These are phyloP conservation scores for Periglandula ipomoeae DNA, from an alignment of 2,329 filamentous ascomycete genomes.

Conservation along the genomic window DNA sequence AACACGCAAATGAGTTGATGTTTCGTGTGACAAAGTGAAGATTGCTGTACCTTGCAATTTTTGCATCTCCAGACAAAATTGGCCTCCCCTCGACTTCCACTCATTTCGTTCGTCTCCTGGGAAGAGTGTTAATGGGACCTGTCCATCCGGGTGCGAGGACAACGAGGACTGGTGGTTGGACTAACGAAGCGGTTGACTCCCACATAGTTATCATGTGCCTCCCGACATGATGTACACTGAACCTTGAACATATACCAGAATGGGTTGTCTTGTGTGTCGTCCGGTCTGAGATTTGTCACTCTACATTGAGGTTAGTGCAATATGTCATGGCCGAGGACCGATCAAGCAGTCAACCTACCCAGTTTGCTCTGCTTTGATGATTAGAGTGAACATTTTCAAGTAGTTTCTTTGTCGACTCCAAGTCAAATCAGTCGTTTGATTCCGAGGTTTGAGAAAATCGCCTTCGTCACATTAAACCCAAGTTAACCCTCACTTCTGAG, in stretches of 20 bases:
- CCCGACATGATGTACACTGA: slow-evolving; percentile 94
- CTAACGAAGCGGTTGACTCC: slow-evolving; percentile 81
- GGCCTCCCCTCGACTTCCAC: slow-evolving; percentile 86
- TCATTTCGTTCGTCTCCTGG: slow-evolving; percentile 83
- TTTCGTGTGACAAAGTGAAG: neutral
- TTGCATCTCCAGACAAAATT: slow-evolving; percentile 99
- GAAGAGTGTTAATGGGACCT: slow-evolving; percentile 5
- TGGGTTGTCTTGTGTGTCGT: slow-evolving; percentile 69
- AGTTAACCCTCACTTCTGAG: neutral
- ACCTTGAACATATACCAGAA: slow-evolving; percentile 99
- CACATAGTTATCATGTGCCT: slow-evolving; percentile 79
- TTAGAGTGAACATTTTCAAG: slow-evolving; percentile 53
- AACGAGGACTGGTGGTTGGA: slow-evolving; percentile 9
- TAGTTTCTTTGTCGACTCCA: neutral
- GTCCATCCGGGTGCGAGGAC: neutral
- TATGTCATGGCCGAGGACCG: neutral
- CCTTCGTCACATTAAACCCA: no score
- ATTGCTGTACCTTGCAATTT: slow-evolving; percentile 70
- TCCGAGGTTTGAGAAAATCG: neutral
- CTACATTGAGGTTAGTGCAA: slow-evolving; percentile 35
- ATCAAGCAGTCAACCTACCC: slow-evolving; percentile 40
- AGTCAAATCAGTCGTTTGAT: neutral
- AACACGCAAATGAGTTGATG: neutral
- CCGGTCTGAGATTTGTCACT: slow-evolving; percentile 79
- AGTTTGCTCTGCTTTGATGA: slow-evolving; percentile 57